Percentiles rank a stretch among this genome's conserved stretches.
Evolutionary conservation across 805 yeast species (phyloP).

Genomic region (Yarrowia sp.): DNA sequence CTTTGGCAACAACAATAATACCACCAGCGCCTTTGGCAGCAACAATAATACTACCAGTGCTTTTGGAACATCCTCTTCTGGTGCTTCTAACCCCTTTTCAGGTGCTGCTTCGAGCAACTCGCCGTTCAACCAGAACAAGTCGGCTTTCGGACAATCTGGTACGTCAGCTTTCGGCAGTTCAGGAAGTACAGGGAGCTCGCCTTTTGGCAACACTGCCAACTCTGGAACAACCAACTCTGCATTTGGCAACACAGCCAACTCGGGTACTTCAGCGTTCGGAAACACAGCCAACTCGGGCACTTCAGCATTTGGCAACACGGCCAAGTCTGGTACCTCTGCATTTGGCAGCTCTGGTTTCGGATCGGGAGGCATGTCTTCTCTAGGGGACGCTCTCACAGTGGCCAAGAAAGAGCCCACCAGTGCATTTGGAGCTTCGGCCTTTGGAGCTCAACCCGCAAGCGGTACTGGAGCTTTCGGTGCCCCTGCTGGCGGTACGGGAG

Average conservation of each 20-base stretch:
- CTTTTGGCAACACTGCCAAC: neutral
- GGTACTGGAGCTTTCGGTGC: no score
- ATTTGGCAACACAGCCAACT: neutral
- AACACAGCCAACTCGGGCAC: neutral
- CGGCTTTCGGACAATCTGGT: neutral
- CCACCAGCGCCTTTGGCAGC: constrained; percentile 5
- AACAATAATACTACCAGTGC: neutral
- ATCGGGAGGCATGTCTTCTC: constrained; percentile 7
- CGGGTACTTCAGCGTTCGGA: neutral
- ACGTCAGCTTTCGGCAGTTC: neutral
- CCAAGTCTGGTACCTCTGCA: neutral
- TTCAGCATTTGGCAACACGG: neutral
- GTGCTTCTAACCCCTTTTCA: neutral
- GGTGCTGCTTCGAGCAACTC: neutral
- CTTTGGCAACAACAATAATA: constrained; percentile 4
- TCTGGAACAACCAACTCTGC: neutral
- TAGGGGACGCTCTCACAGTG: constrained; percentile 14
- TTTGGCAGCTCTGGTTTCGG: constrained; percentile 4
- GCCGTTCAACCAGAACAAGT: neutral
- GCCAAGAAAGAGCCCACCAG: neutral
- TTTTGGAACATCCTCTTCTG: neutral
- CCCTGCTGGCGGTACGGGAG: no score
- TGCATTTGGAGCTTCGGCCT: constrained; percentile 13
- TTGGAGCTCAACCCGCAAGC: neutral
- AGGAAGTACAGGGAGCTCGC: neutral